Evolutionary conservation across 805 yeast species (phyloP).

Genomic region (Wickerhamiella australiensis): DNA sequence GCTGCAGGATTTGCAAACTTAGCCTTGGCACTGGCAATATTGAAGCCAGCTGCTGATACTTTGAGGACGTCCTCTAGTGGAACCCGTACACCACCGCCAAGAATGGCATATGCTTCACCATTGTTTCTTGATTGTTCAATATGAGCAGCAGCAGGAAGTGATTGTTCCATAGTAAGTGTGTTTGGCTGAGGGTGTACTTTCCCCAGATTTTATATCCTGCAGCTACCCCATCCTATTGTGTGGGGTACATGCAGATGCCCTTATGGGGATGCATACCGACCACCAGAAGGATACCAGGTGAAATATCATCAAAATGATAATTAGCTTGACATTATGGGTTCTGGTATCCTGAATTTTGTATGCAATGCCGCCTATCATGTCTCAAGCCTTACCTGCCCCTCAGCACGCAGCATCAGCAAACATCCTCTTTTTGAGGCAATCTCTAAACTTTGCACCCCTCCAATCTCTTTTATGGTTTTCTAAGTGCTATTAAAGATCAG

Average conservation of each 20-base stretch:
- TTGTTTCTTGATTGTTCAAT: not conserved
- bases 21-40: conserved; percentile 24
- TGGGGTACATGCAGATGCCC: conserved; percentile 5
- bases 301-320: no score
- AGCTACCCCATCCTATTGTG: not conserved
- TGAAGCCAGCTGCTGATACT: conserved; percentile 30
- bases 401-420: no score
- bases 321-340: no score
- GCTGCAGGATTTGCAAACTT: conserved; percentile 53
- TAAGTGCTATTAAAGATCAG: not conserved
- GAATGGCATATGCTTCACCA: conserved; percentile 1
- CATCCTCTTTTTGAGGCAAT: no score
- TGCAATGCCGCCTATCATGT: no score
- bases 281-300: no score
- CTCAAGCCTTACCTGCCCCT: no score
- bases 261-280: not conserved
- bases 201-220: conserved; percentile 7
- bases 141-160: not conserved
- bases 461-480: not conserved
- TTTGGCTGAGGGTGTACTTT: not conserved
- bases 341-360: no score
- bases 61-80: conserved; percentile 11
- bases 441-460: not conserved
- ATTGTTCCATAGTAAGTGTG: not conserved
- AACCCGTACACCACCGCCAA: conserved; percentile 10